Base-by-base conservation (phyloP, 139 green algal species). In the Coelastrella sp. region DNA sequence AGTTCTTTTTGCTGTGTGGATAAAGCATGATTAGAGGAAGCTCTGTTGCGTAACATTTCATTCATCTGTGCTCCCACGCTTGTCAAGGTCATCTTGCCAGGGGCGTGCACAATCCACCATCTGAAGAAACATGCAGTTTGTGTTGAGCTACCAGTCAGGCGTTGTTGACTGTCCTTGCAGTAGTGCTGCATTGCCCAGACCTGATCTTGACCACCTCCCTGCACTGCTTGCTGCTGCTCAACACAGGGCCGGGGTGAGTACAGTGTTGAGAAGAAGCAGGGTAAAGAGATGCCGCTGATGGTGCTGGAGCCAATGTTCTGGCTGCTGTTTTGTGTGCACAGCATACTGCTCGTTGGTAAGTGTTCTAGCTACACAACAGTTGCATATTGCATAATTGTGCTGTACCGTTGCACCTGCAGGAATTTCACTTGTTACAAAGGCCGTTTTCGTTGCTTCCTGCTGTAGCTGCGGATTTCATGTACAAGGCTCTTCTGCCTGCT, bases 251-350 rank as follows among this genome's bases (percentile, higher is more conserved):
- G 32, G 32, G 32, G 32, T 14, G 11, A 71, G 64, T 71, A 71
- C 64, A 71, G 13, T 11, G 16, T 14, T 14, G 64, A 71, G 64
- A 20, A 14, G 64, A 71, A 14, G 64, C 13, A 14, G 16, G 64
- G 64, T 71, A 14, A 11, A 71, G 64, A 71, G 2, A 14, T 71
- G 73, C 64, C 64, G 7, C 20, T 79, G 64, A 54, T 57, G n/a
- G 82, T 87, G 82, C 82, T 87, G 82, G 20, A 59, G 20, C 82
- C 82, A 13, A 77, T 87, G 61, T 87, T 87, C 82, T 87, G 82
- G 82, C 82, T 87, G 82, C 64, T 87, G 13, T 87, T 65, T 17
- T 32, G 23, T 17, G 16, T 87, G 7, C 82, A 78, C 64, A 56
- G 32, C 82, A 59, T 87, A 16, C n/a, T 78, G 6, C 22, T 60